Percentiles rank a stretch among this genome's conserved stretches.
Evolutionary conservation across 768 basidiomycete genomes (phyloP).

Genomic region (Xerocomellus chrysenteron): DNA sequence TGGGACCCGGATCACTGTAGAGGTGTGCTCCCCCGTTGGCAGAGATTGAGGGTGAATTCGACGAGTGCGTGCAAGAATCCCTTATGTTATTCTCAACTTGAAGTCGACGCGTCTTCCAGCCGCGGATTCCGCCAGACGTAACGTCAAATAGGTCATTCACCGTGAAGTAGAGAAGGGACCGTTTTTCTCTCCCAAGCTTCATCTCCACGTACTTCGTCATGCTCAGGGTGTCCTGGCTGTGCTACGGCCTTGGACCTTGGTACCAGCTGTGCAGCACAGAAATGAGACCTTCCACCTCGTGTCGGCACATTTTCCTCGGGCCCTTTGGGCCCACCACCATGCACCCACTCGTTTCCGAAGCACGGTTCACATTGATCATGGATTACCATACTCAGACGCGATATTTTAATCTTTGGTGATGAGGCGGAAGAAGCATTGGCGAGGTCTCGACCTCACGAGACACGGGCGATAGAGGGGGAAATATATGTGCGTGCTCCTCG

Average conservation of each 20-base stretch:
- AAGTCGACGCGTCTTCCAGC: slow-evolving; percentile 3
- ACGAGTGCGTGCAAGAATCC: slow-evolving; percentile 1
- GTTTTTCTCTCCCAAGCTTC: not conserved
- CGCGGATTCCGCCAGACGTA: slow-evolving; percentile 2
- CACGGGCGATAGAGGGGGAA: slow-evolving; percentile 5
- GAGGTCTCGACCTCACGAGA: slow-evolving; percentile 14
- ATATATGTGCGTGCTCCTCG: not conserved
- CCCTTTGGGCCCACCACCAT: slow-evolving; percentile 3
- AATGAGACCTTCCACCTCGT: slow-evolving; percentile 16
- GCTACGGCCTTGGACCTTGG: slow-evolving; percentile 1
- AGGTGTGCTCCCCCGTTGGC: not conserved
- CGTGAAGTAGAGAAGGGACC: slow-evolving; percentile 2
- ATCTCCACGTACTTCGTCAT: not conserved
- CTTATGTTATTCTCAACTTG: not conserved
- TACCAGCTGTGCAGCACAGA: slow-evolving; percentile 2
- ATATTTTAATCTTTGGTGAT: slow-evolving; percentile 23
- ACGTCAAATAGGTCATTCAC: not conserved
- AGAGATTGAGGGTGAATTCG: not conserved
- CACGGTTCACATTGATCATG: slow-evolving; percentile 3
- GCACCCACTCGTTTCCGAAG: slow-evolving; percentile 13
- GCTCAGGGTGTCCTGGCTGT: not conserved
- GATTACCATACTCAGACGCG: slow-evolving; percentile 8
- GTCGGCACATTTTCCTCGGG: not conserved
- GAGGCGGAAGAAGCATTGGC: slow-evolving; percentile 2
- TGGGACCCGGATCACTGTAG: slow-evolving; percentile 2